phyloP scores from a whole-genome alignment of 2,329 filamentous ascomycete species.

The Fusarium globosum region DNA sequence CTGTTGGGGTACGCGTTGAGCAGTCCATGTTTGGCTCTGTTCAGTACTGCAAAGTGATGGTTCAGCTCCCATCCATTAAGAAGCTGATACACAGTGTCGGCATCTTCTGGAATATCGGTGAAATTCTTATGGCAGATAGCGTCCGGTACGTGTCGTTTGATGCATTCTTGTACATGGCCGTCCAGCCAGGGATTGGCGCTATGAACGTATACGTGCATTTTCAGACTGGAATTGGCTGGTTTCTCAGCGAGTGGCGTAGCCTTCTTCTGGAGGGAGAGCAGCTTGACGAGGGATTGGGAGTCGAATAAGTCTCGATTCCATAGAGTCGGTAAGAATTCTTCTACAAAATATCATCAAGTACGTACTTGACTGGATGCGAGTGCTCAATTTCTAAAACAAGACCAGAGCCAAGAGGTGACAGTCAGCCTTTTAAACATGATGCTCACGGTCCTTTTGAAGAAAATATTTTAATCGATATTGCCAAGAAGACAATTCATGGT shows the following conservation, averaged over 20 bases:
- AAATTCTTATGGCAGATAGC: conserved; percentile 46
- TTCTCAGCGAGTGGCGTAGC: not conserved
- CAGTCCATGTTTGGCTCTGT: conserved; percentile 44
- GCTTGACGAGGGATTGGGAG: conserved; percentile 20
- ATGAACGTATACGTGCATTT: conserved; percentile 38
- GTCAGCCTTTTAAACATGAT: conserved; percentile 5
- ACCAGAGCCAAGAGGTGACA: not conserved
- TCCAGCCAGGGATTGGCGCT: conserved; percentile 49
- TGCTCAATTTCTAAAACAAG: not conserved
- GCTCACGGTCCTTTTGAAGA: too few species aligned
- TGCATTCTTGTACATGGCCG: conserved; percentile 46
- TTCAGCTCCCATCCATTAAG: conserved; percentile 52
- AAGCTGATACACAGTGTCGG: conserved; percentile 45
- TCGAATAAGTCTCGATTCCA: conserved; percentile 12
- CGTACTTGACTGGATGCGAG: not conserved
- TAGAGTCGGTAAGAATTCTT: not conserved
- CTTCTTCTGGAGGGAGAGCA: conserved; percentile 37
- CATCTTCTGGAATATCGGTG: conserved; percentile 42
- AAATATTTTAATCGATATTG: not conserved
- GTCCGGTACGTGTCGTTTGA: conserved; percentile 45
- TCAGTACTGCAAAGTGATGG: conserved; percentile 49
- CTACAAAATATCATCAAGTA: conserved; percentile 4
- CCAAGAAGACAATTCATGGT: conserved; percentile 15
- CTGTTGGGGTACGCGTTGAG: conserved; percentile 55
- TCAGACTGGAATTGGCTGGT: not conserved